Evolutionary conservation across 208 protist species (phyloP).

Genomic region (Crithidia bombi): DNA sequence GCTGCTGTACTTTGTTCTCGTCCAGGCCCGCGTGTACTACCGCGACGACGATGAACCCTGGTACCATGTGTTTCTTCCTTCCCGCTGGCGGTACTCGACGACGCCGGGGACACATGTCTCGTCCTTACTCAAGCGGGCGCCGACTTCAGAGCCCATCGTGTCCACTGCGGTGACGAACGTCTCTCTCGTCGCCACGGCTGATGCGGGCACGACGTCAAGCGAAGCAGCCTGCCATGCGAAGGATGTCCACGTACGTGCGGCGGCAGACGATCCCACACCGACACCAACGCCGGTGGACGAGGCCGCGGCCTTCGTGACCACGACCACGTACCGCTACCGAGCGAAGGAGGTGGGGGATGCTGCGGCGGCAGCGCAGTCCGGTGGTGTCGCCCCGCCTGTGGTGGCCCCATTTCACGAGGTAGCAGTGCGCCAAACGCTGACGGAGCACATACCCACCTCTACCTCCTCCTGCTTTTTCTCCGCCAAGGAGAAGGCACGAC

Average conservation of each 20-base stretch:
- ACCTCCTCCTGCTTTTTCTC: not conserved
- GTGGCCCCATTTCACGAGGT: conserved; percentile 42
- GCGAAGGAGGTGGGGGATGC: conserved; percentile 13
- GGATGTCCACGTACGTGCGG: not conserved
- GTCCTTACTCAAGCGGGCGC: conserved; percentile 27
- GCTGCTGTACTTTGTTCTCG: conserved; percentile 44
- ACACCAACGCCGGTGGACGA: not conserved
- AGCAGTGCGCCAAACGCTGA: not conserved
- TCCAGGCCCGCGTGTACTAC: conserved; percentile 62
- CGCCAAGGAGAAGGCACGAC: not conserved
- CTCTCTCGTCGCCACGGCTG: not conserved
- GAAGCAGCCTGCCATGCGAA: not conserved
- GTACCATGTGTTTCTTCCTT: conserved; percentile 23
- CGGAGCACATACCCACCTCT: not conserved
- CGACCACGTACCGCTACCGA: conserved; percentile 9
- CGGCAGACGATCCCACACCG: not conserved
- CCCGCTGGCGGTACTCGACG: conserved; percentile 19
- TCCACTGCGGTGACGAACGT: not conserved
- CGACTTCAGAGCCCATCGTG: not conserved
- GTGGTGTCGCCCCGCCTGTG: conserved; percentile 19
- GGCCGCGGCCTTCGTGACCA: not conserved
- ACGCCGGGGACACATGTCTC: conserved; percentile 3
- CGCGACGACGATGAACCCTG: conserved; percentile 41
- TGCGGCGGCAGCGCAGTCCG: not conserved
- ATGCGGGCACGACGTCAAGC: not conserved